Evolutionary conservation across 1,284 basidiomycete species (phyloP).

Genomic region (Rhodofomes roseus): DNA sequence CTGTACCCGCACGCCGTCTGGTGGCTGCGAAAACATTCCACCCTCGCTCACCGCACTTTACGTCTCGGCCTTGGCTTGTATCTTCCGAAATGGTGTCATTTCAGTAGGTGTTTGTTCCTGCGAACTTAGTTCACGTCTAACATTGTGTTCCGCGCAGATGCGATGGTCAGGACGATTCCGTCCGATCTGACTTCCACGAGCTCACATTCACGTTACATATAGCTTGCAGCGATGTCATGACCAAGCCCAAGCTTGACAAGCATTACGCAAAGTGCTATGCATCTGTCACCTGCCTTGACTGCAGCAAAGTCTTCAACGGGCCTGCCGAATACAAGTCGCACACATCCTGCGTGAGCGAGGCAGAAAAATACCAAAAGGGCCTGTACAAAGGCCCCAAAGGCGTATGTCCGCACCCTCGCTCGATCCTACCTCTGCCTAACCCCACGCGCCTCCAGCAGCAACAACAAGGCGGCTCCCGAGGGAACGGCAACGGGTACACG

Average conservation of each 20-base stretch:
- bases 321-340: conserved; percentile 79
- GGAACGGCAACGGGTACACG: conserved; percentile 7
- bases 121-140: neutral
- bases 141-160: conserved; percentile 32
- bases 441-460: conserved; percentile 5
- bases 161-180: conserved; percentile 35
- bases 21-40: neutral
- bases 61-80: neutral
- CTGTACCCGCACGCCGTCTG: neutral
- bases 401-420: conserved; percentile 14
- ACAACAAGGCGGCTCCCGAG: conserved; percentile 18
- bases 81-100: conserved; percentile 49
- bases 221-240: conserved; percentile 83
- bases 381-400: conserved; percentile 78
- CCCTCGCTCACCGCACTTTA: neutral
- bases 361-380: conserved; percentile 87
- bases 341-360: conserved; percentile 84
- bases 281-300: conserved; percentile 86
- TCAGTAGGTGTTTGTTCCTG: conserved; percentile 36
- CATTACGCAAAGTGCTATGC: conserved; percentile 58
- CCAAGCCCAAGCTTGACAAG: conserved; percentile 86
- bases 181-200: neutral
- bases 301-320: conserved; percentile 74
- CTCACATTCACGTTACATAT: conserved; percentile 7
- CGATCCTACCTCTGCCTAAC: neutral